Conservation (phyloP, 2,329 filamentous ascomycete genomes). For the Aspergillus latus region DNA sequence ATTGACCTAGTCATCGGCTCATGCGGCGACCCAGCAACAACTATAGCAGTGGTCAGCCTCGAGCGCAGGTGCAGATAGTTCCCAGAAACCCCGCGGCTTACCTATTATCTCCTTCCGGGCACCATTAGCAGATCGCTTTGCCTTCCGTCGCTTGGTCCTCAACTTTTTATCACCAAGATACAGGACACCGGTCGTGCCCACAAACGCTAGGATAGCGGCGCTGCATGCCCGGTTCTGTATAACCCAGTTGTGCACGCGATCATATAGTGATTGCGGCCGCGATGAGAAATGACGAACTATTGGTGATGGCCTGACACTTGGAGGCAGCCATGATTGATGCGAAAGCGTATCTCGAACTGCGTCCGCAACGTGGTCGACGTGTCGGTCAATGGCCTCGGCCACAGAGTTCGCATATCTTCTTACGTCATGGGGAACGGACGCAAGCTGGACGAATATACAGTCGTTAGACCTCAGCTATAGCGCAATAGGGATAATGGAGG, state of each 20-base stretch:
- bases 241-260: slow-evolving; percentile 70
- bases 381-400: slow-evolving; percentile 75
- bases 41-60: slow-evolving; percentile 43
- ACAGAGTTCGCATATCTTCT: slow-evolving; percentile 69
- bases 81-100: slow-evolving; percentile 30
- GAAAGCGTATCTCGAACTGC: slow-evolving; percentile 69
- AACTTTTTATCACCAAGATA: slow-evolving; percentile 62
- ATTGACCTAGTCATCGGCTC: slow-evolving; percentile 82
- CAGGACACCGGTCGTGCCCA: slow-evolving; percentile 62
- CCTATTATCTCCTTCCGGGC: slow-evolving; percentile 78
- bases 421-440: slow-evolving; percentile 64
- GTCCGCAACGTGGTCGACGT: slow-evolving; percentile 74
- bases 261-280: slow-evolving; percentile 46
- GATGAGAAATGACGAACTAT: slow-evolving; percentile 23
- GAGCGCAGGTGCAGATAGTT: neutral
- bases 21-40: slow-evolving; percentile 83
- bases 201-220: slow-evolving; percentile 67
- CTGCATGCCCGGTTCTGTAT: slow-evolving; percentile 70
- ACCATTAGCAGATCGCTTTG: slow-evolving; percentile 76
- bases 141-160: slow-evolving; percentile 66
- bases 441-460: slow-evolving; percentile 44
- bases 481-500: neutral
- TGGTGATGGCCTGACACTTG: slow-evolving; percentile 60
- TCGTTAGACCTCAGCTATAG: slow-evolving; percentile 15
- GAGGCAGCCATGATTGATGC: slow-evolving; percentile 70